Evolutionary conservation across 2,329 filamentous ascomycete species (phyloP).

Genomic region (Fusarium domesticum): DNA sequence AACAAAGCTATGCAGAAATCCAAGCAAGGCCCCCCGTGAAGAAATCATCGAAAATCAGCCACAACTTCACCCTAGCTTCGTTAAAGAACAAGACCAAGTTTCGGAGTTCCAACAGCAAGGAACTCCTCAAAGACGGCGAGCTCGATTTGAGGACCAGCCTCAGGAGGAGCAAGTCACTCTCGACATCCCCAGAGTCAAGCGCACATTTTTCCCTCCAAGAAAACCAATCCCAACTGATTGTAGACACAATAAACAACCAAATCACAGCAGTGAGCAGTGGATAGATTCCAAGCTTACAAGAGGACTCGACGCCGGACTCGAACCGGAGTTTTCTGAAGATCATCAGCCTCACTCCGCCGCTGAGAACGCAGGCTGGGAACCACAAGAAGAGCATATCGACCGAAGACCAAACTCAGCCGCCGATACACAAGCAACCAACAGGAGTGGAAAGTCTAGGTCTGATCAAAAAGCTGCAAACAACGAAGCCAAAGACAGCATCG

Average conservation of each 20-base stretch:
- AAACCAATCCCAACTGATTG: constrained; percentile 7
- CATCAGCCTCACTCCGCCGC: neutral
- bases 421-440: constrained; percentile 5
- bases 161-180: constrained; percentile 10
- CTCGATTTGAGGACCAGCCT: constrained; percentile 13
- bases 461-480: constrained; percentile 1
- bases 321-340: neutral
- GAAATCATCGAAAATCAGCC: constrained; percentile 4
- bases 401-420: neutral
- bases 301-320: neutral
- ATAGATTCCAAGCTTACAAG: constrained; percentile 15
- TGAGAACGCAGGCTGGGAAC: neutral
- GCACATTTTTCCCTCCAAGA: constrained; percentile 3
- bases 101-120: constrained; percentile 2
- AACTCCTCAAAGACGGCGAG: constrained; percentile 4
- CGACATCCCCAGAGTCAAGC: constrained; percentile 1
- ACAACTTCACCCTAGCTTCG: constrained; percentile 1
- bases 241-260: neutral
- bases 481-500: constrained; percentile 1
- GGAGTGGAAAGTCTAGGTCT: constrained; percentile 4
- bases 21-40: constrained; percentile 3
- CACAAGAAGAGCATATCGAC: neutral
- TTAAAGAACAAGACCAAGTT: constrained; percentile 4
- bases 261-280: constrained; percentile 1
- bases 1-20: neutral